Base-by-base conservation (phyloP, 805 yeast species). In the Monosporozyma solicola region DNA sequence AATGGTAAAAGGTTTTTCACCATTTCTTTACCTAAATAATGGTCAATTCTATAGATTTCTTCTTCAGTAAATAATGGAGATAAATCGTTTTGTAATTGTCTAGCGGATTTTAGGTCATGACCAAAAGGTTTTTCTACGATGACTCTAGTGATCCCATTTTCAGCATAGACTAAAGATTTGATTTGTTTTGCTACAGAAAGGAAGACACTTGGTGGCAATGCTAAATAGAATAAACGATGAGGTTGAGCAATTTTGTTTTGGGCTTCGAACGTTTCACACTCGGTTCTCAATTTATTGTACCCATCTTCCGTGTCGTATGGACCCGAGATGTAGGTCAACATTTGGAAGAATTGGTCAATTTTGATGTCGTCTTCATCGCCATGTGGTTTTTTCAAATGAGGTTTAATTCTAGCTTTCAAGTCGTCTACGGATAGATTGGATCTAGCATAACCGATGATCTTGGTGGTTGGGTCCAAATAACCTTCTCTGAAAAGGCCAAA, bases 111-210 rank as follows among this genome's bases (percentile, higher is more conserved):
- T 62, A 94, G 79, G 69, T 94, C 98, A 69, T 83, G 94, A 57
- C 99, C 99, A 67, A 94, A 94, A 41, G 99, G 99, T 76, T 94
- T 94, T 74, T 94, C 99, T 52, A 94, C 87, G 64, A 94, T 88
- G 60, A 94, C 74, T 70, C 97, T 81, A 41, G 89, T 82, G 52
- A 77, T 65, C 51, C 96, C 96, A 51, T 79, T 74, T 41, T 74
- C 75, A 8, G 85, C 82, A 69, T 90, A 87, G 59, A 80, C 80
- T 63, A 79, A 70, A 60, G 80, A 72, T 72, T 86, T 89, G 65
- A 94, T 73, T 56, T 86, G 80, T 48, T 74, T 71, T 49, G 94
- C 88, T 47, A 92, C 98, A 37, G 76, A 70, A 52, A 85, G 84
- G 73, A 94, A 94, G 41, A 85, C 95, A 10, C 91, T 83, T 37